Percentiles rank a stretch among this genome's conserved stretches.
phyloP scores from a whole-genome alignment of 148 eudicot species.

The Chenopodium album region DNA sequence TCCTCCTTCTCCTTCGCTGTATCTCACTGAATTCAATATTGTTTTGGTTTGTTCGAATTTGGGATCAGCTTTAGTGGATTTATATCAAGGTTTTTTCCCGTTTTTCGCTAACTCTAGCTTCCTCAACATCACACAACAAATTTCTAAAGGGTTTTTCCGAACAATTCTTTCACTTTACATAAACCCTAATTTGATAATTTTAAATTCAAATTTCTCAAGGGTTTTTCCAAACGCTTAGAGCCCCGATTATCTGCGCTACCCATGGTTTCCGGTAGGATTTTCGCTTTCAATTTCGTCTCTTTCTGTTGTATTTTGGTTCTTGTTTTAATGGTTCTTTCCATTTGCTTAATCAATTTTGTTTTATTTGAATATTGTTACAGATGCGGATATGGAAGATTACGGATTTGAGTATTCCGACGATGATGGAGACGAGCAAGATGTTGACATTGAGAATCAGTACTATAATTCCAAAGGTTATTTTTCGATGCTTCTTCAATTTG shows the following conservation, averaged over 20 bases:
- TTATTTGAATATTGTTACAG: slow-evolving; percentile 30
- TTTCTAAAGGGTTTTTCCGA: not conserved
- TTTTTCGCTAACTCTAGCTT: no score
- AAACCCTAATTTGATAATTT: slow-evolving; percentile 12
- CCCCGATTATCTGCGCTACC: not conserved
- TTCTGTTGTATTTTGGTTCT: not conserved
- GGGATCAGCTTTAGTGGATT: no score
- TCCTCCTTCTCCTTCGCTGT: no score
- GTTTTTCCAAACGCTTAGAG: not conserved
- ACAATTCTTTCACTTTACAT: not conserved
- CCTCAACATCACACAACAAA: not conserved
- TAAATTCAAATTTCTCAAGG: not conserved
- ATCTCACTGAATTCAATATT: not conserved
- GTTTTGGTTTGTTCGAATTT: no score
- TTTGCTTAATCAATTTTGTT: not conserved
- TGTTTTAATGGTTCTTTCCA: not conserved
- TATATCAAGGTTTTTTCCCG: no score
- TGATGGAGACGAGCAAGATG: slow-evolving; percentile 94
- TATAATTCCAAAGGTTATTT: slow-evolving; percentile 87
- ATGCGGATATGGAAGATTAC: slow-evolving; percentile 99
- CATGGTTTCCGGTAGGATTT: slow-evolving; percentile 40
- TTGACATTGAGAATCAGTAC: slow-evolving; percentile 92
- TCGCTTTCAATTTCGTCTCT: not conserved
- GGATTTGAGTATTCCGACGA: slow-evolving; percentile 97
- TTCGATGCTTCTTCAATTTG: not conserved